These are phyloP conservation scores for Emericellopsis cladophorae DNA, from an alignment of 2,329 filamentous ascomycete genomes.

Conservation along the genomic window DNA sequence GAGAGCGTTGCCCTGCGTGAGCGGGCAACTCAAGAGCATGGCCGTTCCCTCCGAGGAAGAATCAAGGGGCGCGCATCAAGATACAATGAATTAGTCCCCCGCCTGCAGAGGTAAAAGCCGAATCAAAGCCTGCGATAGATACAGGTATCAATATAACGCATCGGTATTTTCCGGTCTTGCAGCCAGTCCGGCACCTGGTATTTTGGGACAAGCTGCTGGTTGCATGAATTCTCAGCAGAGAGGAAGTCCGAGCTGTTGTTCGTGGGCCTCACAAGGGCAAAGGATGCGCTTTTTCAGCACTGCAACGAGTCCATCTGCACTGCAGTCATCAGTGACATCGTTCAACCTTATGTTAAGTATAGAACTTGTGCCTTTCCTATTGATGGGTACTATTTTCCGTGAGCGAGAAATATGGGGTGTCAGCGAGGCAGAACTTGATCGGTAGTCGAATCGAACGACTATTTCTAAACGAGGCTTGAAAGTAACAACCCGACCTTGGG, in stretches of 20 bases:
- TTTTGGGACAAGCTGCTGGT: conserved; percentile 22
- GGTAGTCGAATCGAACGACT: no score
- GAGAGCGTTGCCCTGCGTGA: conserved; percentile 28
- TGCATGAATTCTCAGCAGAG: conserved; percentile 28
- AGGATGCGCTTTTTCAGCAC: no score
- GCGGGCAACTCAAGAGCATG: conserved; percentile 26
- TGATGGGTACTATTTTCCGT: no score
- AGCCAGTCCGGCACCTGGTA: conserved; percentile 57
- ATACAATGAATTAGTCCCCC: conserved; percentile 69
- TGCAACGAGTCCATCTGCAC: no score
- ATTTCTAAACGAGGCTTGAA: no score
- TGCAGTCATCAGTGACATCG: no score
- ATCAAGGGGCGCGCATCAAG: conserved; percentile 40
- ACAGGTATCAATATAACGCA: conserved; percentile 54
- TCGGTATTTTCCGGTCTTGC: conserved; percentile 55
- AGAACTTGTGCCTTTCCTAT: no score
- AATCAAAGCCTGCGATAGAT: conserved; percentile 52
- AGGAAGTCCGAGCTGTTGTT: conserved; percentile 17
- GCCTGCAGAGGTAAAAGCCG: conserved; percentile 53
- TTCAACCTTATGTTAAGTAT: no score
- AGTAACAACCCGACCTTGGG: no score
- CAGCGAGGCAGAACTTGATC: no score
- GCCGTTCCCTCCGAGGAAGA: conserved; percentile 15
- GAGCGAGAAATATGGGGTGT: no score
- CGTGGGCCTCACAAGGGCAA: conserved; percentile 25